Evolutionary conservation across 2,329 filamentous ascomycete species (phyloP), one percentile per base, ranked within the genome.

Genomic region (Tricladium varicosporioides): DNA sequence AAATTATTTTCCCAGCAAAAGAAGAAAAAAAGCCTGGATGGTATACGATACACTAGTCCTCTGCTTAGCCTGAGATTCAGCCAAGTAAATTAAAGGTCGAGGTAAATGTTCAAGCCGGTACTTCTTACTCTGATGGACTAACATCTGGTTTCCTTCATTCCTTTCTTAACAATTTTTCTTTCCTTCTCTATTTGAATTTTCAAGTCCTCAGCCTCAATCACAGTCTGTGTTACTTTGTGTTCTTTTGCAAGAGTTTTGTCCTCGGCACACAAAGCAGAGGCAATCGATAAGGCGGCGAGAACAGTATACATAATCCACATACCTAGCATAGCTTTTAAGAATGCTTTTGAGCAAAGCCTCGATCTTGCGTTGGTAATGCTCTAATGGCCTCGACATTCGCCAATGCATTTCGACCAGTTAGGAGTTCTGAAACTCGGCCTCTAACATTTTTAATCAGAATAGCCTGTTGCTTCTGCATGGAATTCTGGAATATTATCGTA

Each of bases 401-500:
- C 22, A 61, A 60, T 2, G 62, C 63, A 2, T 54, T 54, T 15
- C 51, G 44, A n/a, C 69, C 69, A 0, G 62, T 64, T 3, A 71
- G 59, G 5, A 51, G 27, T 18, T 56, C 51, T 1, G 68, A 68
- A 5, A 58, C 54, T 15, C 49, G 18, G 5, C 61, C 53, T 3
- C 70, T 66, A 2, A 71, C 54, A 2, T 58, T 51, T 5, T 53
- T 44, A 2, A 63, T 15, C 1, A 72, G 60, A 15, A 53, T 40
- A 0, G 56, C 13, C 18, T 54, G 54, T 2, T 59, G 57, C 36
- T 69, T 69, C 47, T 67, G 60, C 68, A 72, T 71, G 44, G 75
- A 73, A 61, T 80, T 80, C 54, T 80, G 76, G 58, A 81, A 80
- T 3, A 81, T 74, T 0, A 79, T 77, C 1, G 76, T 74, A 8